Evolutionary conservation across 495 filamentous ascomycete species (phyloP).

Genomic region (Xylaria longipes): DNA sequence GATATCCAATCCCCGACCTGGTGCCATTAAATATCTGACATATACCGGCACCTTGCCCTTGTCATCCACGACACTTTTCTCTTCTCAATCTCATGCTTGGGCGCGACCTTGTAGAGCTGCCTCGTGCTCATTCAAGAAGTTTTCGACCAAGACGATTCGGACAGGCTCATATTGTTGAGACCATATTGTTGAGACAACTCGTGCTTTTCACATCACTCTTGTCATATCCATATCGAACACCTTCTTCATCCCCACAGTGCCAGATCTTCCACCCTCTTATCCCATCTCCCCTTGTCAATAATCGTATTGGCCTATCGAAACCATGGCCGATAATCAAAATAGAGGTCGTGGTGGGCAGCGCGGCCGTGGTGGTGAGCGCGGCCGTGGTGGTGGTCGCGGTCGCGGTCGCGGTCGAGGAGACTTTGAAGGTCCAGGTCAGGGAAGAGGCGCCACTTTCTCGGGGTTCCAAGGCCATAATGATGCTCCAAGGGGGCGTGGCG

Average conservation of each 20-base stretch:
- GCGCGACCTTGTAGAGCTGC: background rate
- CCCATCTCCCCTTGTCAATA: background rate
- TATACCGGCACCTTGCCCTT: background rate
- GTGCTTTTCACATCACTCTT: background rate
- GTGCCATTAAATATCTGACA: background rate
- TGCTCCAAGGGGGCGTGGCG: conserved; percentile 28
- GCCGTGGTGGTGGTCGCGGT: conserved; percentile 34
- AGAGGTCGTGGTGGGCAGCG: conserved; percentile 37
- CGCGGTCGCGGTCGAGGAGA: conserved; percentile 39
- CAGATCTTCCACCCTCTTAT: background rate
- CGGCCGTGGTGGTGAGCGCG: conserved; percentile 30
- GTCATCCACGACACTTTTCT: background rate
- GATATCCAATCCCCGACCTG: background rate
- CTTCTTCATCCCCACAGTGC: background rate
- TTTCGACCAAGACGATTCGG: background rate
- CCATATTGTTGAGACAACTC: too few relatives aligned
- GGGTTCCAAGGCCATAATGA: conserved; percentile 29
- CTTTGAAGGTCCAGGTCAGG: conserved; percentile 27
- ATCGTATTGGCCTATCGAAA: background rate
- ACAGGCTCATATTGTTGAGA: background rate
- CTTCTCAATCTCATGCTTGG: background rate
- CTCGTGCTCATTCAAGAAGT: background rate
- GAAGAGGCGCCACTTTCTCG: conserved; percentile 34
- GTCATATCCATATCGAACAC: background rate
- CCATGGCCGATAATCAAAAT: conserved; percentile 26